Evolutionary conservation across 176 grass and related monocot genomes (phyloP).

Genomic region (Metroxylon sagu): DNA sequence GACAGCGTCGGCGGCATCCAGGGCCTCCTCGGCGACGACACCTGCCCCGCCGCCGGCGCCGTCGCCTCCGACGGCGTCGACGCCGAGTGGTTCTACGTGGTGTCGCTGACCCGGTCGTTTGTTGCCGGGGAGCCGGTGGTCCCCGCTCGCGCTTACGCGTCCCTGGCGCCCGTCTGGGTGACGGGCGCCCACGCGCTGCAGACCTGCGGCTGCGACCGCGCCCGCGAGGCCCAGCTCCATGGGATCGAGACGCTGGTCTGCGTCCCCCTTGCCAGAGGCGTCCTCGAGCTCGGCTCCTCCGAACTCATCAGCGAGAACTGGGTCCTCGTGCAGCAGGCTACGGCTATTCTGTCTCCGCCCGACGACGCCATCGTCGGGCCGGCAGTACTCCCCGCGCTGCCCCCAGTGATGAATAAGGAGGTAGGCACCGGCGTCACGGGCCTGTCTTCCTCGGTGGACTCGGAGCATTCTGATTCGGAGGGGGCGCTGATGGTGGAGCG

Average conservation of each 20-base stretch:
- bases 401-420: not conserved
- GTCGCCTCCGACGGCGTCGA: slow-evolving; percentile 4
- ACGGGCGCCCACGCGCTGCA: slow-evolving; percentile 12
- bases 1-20: not conserved
- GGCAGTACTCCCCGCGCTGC: not conserved
- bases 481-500: not conserved
- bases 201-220: slow-evolving; percentile 12
- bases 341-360: slow-evolving; percentile 3
- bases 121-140: not conserved
- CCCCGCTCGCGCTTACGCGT: slow-evolving; percentile 1
- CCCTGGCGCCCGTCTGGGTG: slow-evolving; percentile 12
- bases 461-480: slow-evolving; percentile 22
- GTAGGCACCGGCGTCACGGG: not conserved
- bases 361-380: slow-evolving; percentile 3
- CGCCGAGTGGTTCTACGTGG: slow-evolving; percentile 32
- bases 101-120: slow-evolving; percentile 26
- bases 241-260: slow-evolving; percentile 29
- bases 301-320: slow-evolving; percentile 12
- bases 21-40: not conserved
- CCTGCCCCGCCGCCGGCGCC: too few relatives aligned
- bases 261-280: slow-evolving; percentile 12
- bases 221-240: slow-evolving; percentile 17
- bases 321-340: slow-evolving; percentile 17
- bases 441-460: slow-evolving; percentile 4
- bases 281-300: slow-evolving; percentile 29